Percentiles rank a stretch among this genome's conserved stretches.
phyloP scores from a whole-genome alignment of 2,329 filamentous ascomycete species.

The Fusarium austroafricanum region DNA sequence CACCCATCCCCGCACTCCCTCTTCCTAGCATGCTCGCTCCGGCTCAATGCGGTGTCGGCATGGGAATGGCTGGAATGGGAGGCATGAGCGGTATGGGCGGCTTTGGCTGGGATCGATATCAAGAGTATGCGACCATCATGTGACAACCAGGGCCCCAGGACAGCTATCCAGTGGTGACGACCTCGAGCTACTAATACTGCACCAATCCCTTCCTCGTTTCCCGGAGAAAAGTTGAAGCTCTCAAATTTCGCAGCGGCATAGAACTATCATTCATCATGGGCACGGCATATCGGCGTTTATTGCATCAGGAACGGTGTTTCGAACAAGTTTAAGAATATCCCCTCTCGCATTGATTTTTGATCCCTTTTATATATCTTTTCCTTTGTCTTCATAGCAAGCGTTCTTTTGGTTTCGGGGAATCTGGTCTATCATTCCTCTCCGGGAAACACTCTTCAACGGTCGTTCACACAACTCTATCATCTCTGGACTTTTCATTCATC shows the following conservation, averaged over 20 bases:
- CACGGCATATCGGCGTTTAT: conserved; percentile 55
- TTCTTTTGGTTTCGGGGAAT: conserved; percentile 51
- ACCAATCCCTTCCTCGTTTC: conserved; percentile 48
- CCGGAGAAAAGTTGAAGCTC: conserved; percentile 50
- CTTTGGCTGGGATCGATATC: conserved; percentile 88
- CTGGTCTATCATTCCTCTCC: conserved; percentile 51
- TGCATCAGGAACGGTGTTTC: conserved; percentile 59
- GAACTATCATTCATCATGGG: conserved; percentile 52
- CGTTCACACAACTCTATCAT: conserved; percentile 53
- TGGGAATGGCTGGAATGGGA: conserved; percentile 77
- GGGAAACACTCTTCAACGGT: conserved; percentile 52
- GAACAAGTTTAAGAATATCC: conserved; percentile 53
- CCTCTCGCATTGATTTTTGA: conserved; percentile 47
- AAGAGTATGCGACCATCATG: conserved; percentile 88
- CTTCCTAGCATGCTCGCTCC: conserved; percentile 88
- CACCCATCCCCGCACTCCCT: conserved; percentile 80
- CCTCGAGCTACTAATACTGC: conserved; percentile 57
- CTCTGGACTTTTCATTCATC: conserved; percentile 54
- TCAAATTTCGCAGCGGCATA: conserved; percentile 54
- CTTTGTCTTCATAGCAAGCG: conserved; percentile 61
- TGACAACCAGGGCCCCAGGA: conserved; percentile 73
- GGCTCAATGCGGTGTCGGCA: conserved; percentile 80
- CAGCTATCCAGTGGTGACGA: conserved; percentile 61
- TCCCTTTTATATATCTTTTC: conserved; percentile 48
- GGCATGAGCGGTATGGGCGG: conserved; percentile 69